These are phyloP conservation scores for Cantharellus anzutake DNA, from an alignment of 768 basidiomycete species.

Conservation along the genomic window DNA sequence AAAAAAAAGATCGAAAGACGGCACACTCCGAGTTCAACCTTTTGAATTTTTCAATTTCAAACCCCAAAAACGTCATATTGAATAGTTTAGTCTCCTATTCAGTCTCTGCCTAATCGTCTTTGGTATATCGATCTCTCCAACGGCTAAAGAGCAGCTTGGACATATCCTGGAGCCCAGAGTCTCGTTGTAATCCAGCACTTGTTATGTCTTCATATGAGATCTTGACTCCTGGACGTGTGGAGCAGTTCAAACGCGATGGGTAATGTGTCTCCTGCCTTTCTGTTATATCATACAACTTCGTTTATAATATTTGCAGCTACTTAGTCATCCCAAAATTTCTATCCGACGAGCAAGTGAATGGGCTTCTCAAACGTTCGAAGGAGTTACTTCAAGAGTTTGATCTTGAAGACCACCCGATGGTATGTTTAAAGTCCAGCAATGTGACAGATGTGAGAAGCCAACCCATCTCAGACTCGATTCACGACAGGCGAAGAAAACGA, in stretches of 20 bases:
- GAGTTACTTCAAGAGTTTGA: slow-evolving; percentile 63
- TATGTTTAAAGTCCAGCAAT: slow-evolving; percentile 17
- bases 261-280: neutral
- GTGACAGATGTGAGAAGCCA: neutral
- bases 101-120: too few species aligned
- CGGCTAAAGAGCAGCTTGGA: too few species aligned
- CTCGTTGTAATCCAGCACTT: too few species aligned
- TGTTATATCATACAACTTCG: neutral
- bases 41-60: too few species aligned
- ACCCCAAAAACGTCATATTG: too few species aligned
- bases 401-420: slow-evolving; percentile 62
- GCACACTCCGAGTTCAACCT: too few species aligned
- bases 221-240: neutral
- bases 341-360: slow-evolving; percentile 30
- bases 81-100: too few species aligned
- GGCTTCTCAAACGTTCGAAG: slow-evolving; percentile 51
- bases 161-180: too few species aligned
- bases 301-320: slow-evolving; percentile 30
- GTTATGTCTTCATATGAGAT: too few species aligned
- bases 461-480: slow-evolving; percentile 55
- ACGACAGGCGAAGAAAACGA: slow-evolving; percentile 45
- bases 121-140: too few species aligned
- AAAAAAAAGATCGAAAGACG: too few species aligned
- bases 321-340: slow-evolving; percentile 64
- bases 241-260: neutral